Evolutionary conservation across 768 basidiomycete species (phyloP).

Genomic region (Tephrocybe rancida): DNA sequence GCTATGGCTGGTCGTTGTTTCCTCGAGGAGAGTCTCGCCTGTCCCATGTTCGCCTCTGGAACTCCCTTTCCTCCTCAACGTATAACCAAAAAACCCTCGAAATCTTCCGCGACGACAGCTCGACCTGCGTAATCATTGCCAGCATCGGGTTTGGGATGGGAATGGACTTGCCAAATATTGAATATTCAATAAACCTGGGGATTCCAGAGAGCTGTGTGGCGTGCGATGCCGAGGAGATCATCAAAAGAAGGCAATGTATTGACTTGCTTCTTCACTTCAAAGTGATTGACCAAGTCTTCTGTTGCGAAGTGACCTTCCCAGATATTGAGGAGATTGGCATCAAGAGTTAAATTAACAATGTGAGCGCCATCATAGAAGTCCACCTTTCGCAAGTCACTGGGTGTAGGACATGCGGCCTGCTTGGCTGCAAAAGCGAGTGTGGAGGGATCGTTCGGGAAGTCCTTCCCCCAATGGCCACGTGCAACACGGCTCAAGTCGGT

Average conservation of each 20-base stretch:
- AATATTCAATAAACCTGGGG: conserved; percentile 20
- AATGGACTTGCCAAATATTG: conserved; percentile 21
- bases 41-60: conserved; percentile 20
- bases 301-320: conserved; percentile 23
- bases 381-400: conserved; percentile 25
- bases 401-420: conserved; percentile 18
- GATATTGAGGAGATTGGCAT: conserved; percentile 21
- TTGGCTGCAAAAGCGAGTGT: conserved; percentile 20
- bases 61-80: conserved; percentile 13
- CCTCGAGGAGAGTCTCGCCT: neutral
- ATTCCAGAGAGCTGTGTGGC: conserved; percentile 12
- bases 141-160: conserved; percentile 23
- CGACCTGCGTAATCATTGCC: conserved; percentile 18
- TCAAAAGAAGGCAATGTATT: conserved; percentile 8
- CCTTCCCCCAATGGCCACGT: conserved; percentile 21
- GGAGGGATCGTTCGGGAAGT: conserved; percentile 15
- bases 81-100: conserved; percentile 18
- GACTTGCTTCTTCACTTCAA: neutral
- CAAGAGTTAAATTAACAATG: conserved; percentile 16
- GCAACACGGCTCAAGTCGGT: conserved; percentile 27
- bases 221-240: conserved; percentile 3
- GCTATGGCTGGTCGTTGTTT: conserved; percentile 20
- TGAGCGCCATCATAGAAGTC: conserved; percentile 14
- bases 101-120: conserved; percentile 9
- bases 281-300: conserved; percentile 4